Evolutionary conservation across 352 stramenopile genomes (phyloP), one percentile per base, ranked within the genome.

Genomic region (Phytophthora tubulina): DNA sequence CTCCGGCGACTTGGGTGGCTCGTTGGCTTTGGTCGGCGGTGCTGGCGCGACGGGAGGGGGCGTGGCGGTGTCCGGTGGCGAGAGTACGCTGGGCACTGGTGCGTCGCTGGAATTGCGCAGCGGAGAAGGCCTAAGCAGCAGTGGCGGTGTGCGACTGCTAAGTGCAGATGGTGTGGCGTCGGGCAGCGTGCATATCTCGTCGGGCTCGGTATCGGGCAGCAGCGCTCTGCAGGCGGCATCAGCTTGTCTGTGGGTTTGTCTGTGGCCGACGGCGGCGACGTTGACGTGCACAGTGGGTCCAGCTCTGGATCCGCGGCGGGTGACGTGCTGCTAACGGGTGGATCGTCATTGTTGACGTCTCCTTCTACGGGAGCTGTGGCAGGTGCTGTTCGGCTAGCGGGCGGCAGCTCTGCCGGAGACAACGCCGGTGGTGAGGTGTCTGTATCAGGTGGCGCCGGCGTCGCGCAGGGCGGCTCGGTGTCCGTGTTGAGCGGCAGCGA

Each of bases 71-170:
- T 69, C 67, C 48, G 58, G 44, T 15, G 67, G 59, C 31, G 52
- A 17, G 45, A 74, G 67, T 51, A 21, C 54, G 54, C 46, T 54
- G 10, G 54, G 21, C 54, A 55, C 4, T 44, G 66, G 66, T 17
- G 57, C 58, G 15, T 68, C 52, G 53, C 15, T 73, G 50, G 14
- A 15, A 33, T 50, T 74, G 67, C 35, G 21, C 21, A 74, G 67
- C 35, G 67, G 67, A 65, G 44, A 73, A 74, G 48, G 67, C 14
- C 49, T 33, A 7, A 66, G 39, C 52, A 58, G 67, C 51, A 74
- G 67, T 52, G 67, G 58, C 21, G 58, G 50, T 21, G 58, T 68
- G 46, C 58, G 53, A 2, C 52, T 74, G 60, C 50, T 31, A n/a
- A 73, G 66, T 69, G 45, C 67, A 31, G 39, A 62, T 21, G 66